phyloP scores from a whole-genome alignment of 2,329 filamentous ascomycete species.

The Biscogniauxia sp. region DNA sequence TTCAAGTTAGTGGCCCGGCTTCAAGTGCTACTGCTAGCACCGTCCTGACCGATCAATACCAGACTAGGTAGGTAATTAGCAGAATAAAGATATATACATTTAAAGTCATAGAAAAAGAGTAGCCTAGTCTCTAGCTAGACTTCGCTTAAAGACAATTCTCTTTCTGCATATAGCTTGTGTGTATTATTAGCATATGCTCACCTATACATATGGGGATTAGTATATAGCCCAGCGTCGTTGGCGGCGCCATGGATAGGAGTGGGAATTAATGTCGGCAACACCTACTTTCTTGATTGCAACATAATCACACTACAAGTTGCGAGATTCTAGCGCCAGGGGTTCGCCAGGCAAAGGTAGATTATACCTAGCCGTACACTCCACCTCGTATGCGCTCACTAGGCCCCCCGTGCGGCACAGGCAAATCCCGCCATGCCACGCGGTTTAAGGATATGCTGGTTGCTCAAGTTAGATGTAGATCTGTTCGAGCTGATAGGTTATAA shows the following conservation, averaged over 20 bases:
- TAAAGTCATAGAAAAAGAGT: too few species aligned
- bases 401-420: neutral
- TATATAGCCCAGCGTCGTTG: neutral
- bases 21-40: too few species aligned
- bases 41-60: too few species aligned
- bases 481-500: neutral
- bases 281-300: neutral
- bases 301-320: neutral
- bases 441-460: neutral
- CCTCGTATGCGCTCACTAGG: neutral
- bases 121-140: too few species aligned
- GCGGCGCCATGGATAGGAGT: neutral
- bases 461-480: neutral
- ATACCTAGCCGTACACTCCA: neutral
- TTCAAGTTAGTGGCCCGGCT: too few species aligned
- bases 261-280: neutral
- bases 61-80: too few species aligned
- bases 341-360: neutral
- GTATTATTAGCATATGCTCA: neutral
- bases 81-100: too few species aligned
- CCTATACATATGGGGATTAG: neutral
- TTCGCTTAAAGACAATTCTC: neutral
- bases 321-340: neutral
- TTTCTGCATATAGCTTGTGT: neutral
- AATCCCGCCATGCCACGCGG: neutral